A percentile compares a stretch with the other conserved stretches of the same genome.
phyloP scores from a whole-genome alignment of 345 rosid species.

The Raphanus sativus region DNA sequence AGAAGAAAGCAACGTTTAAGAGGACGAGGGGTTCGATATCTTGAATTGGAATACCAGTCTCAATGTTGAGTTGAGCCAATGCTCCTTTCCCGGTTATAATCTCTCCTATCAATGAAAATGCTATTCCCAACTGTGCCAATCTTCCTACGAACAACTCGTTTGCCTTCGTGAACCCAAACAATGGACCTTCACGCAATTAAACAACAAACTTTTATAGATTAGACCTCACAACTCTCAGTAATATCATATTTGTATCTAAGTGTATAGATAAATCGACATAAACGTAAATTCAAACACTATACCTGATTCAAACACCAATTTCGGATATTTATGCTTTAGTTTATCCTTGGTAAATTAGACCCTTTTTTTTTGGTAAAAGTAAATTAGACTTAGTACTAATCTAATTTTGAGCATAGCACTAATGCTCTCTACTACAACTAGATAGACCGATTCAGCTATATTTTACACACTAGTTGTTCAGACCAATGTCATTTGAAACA shows the following conservation, averaged over 20 bases:
- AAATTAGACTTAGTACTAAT: not conserved
- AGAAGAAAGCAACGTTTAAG: constrained; percentile 89
- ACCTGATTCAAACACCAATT: not conserved
- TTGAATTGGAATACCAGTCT: constrained; percentile 84
- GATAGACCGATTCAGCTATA: not conserved
- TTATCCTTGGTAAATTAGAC: not conserved
- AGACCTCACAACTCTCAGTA: not conserved
- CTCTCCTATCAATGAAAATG: constrained; percentile 92
- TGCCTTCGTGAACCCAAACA: constrained; percentile 91
- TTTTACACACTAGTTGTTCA: not conserved
- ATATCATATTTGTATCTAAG: not conserved
- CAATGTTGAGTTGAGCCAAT: constrained; percentile 90
- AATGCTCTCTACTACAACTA: not conserved
- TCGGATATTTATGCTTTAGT: not conserved
- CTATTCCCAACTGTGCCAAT: constrained; percentile 93
- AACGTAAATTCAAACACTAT: not conserved
- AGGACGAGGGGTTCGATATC: constrained; percentile 93
- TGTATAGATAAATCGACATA: not conserved
- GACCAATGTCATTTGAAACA: constrained; percentile 9
- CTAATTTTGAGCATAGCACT: not conserved
- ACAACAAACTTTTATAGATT: constrained; percentile 45
- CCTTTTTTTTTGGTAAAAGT: not conserved
- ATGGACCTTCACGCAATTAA: constrained; percentile 60
- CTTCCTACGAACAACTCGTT: constrained; percentile 93
- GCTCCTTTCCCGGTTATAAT: constrained; percentile 96